Evolutionary conservation across 1,284 basidiomycete species (phyloP), one percentile per base, ranked within the genome.

Genomic region (Cutaneotrichosporon sp.): DNA sequence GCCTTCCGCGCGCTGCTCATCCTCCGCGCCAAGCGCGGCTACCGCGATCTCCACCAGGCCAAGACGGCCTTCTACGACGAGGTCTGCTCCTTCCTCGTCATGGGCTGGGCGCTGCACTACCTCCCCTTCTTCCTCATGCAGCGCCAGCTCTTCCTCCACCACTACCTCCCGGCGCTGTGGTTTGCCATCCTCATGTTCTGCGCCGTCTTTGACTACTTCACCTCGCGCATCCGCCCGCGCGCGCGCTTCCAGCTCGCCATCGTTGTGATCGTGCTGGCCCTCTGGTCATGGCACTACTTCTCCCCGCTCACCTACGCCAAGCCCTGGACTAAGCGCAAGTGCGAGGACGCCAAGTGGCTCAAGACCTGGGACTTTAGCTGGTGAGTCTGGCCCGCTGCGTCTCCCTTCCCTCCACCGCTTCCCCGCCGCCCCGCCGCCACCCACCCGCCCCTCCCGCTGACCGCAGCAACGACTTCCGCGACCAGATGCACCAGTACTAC

Each of bases 281-380:
- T 95, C 25, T 90, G 87, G 84, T 87, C 87, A 64, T 98, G 88
- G 80, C 82, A 83, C 51, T 85, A 89, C 72, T 90, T 93, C 74
- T 89, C 88, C 66, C 90, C 95, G 0, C 77, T 99, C 53, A 83
- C 86, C 0, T 99, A 99, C 76, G 97, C 92, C 0, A 85, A 80
- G 20, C 83, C 86, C 0, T 99, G 97, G 97, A 99, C 94, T 31
- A 88, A 84, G 78, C 74, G 73, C 13, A 84, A 90, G 64, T 99
- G 95, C 74, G 80, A 86, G 63, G 84, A 82, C 50, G 88, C 93
- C 6, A 87, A 88, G 73, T 94, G 92, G 91, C 72, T 94, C 58
- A 91, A 88, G 81, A 89, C 87, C 2, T 99, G 97, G 95, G 97
- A 99, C 79, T 98, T 99, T 76, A 86, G 87, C 59, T 98, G 95